Base-by-base conservation (phyloP, 768 basidiomycete species). In the Tricholoma furcatifolium region DNA sequence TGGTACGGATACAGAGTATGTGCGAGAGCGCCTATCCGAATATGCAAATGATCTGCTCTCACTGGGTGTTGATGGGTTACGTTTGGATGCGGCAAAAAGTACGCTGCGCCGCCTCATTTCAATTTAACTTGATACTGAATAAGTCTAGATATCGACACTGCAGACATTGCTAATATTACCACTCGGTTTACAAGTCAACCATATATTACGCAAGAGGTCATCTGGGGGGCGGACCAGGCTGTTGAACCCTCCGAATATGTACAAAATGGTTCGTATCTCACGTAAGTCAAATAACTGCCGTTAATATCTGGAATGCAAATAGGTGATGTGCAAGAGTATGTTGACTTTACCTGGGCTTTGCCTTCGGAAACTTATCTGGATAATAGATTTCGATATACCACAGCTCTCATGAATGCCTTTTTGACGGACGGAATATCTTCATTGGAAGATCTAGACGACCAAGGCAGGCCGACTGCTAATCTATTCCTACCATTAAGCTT, bases 61-160 rank as follows among this genome's bases (percentile, higher is more conserved):
- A 0, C 71, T 88, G 8, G 85, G 85, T 1, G 76, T 81, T 0
- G 82, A 84, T 55, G 85, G 85, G 0, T 67, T 86, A 24, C 74
- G 85, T 1, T 66, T 87, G 18, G 85, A 88, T 60, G 83, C 85
- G 15, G 74, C 83, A 0, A 88, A 88, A 69, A 75, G 84, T 85
- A 58, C 51, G 74, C 58, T 27, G 9, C 7, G 6, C 11, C 21
- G 36, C 18, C 2, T 24, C n/a, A n/a, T n/a, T n/a, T n/a, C n/a
- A n/a, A n/a, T n/a, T n/a, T n/a, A 7, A 1, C n/a, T 11, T 20
- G 43, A 17, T 15, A 44, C 32, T n/a, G 31, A 18, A 1, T 24
- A 44, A 35, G 4, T 10, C 15, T 46, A 87, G 84, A 84, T 55
- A 85, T 88, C 1, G 61, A 78, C 2, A 67, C 78, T 0, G 61